phyloP scores from a whole-genome alignment of 352 stramenopile species.

The Saprolegnia diclina region DNA sequence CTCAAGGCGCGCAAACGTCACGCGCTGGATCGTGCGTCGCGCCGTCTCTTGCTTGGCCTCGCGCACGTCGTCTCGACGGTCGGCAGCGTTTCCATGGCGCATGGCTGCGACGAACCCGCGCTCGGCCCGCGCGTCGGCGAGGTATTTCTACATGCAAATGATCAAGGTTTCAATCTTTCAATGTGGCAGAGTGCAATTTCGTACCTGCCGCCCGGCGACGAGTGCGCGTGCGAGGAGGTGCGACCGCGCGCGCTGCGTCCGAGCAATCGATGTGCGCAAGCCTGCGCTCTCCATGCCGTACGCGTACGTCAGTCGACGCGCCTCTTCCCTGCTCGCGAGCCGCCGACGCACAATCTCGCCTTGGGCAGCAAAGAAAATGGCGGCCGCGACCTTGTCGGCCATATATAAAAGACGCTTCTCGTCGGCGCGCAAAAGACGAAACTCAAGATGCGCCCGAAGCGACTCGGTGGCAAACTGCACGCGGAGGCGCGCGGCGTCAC shows the following conservation, averaged over 20 bases:
- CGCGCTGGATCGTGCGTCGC: constrained; percentile 11
- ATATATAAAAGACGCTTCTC: constrained; percentile 1
- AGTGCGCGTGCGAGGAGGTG: constrained; percentile 13
- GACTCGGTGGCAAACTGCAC: constrained; percentile 2
- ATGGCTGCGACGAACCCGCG: neutral
- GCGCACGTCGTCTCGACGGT: neutral
- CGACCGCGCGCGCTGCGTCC: constrained; percentile 2
- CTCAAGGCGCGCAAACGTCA: constrained; percentile 9
- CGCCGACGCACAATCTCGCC: constrained; percentile 5
- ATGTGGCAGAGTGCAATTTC: neutral
- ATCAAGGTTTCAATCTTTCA: neutral
- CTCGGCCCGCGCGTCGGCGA: neutral
- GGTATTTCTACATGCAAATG: constrained; percentile 22
- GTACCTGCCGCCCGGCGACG: constrained; percentile 14
- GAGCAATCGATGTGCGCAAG: constrained; percentile 8
- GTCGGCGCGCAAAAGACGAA: constrained; percentile 13
- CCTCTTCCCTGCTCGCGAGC: neutral
- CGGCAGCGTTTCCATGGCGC: neutral
- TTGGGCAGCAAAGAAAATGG: constrained; percentile 10
- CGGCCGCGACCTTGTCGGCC: constrained; percentile 11
- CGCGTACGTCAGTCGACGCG: neutral
- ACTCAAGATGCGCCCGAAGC: neutral
- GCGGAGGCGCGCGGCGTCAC: constrained; percentile 6
- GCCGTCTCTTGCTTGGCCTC: constrained; percentile 13
- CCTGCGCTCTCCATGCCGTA: neutral